These are phyloP conservation scores for Nicotiana rustica DNA, from an alignment of 305 asterid genomes.

Conservation along the genomic window DNA sequence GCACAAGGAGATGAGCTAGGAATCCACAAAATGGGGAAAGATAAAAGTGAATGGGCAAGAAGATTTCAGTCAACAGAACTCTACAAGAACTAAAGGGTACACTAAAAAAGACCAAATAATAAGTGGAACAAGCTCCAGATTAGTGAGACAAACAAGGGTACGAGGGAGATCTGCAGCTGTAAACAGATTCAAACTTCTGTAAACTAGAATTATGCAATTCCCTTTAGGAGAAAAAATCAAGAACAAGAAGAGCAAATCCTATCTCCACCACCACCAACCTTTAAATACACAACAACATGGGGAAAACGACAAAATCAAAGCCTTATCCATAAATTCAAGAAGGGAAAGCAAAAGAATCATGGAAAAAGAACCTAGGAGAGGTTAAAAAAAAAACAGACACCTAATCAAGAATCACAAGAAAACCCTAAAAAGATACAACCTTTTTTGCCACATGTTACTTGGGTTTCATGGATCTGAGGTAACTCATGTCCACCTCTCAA, in stretches of 20 bases:
- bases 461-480: constrained; percentile 79
- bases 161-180: constrained; percentile 54
- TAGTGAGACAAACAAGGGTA: constrained; percentile 31
- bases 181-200: constrained; percentile 47
- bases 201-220: constrained; percentile 39
- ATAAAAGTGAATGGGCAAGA: constrained; percentile 31
- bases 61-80: constrained; percentile 40
- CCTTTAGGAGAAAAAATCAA: constrained; percentile 36
- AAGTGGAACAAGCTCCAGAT: constrained; percentile 33
- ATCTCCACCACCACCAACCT: constrained; percentile 59
- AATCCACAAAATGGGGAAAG: constrained; percentile 29
- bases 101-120: constrained; percentile 33
- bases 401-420: constrained; percentile 71
- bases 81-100: constrained; percentile 36
- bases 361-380: constrained; percentile 45
- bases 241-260: constrained; percentile 47
- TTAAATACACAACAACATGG: constrained; percentile 50
- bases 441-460: constrained; percentile 68
- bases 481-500: constrained; percentile 63
- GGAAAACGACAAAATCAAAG: constrained; percentile 59
- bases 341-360: constrained; percentile 40
- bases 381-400: constrained; percentile 43
- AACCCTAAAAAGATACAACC: constrained; percentile 52
- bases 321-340: constrained; percentile 58
- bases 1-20: constrained; percentile 24